phyloP scores from a whole-genome alignment of 495 filamentous ascomycete genomes.

The Ramalina intermedia region DNA sequence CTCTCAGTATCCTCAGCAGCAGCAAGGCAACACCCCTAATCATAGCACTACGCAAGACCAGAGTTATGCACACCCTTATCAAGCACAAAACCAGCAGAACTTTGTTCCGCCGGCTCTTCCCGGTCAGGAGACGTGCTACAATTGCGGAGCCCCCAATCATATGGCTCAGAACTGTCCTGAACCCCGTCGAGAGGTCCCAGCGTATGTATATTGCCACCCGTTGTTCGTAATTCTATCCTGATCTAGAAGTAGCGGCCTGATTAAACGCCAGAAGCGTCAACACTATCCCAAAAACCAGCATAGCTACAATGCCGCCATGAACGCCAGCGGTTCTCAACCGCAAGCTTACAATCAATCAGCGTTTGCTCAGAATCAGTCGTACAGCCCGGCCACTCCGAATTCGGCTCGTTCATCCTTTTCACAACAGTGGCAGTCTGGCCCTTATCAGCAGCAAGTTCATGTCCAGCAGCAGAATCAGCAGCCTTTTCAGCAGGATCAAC shows the following conservation, averaged over 20 bases:
- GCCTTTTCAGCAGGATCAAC: slow-evolving; percentile 7
- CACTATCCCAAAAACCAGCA: slow-evolving; percentile 15
- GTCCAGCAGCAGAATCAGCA: slow-evolving; percentile 8
- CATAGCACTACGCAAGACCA: neutral
- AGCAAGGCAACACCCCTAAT: slow-evolving; percentile 2
- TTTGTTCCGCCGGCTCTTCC: slow-evolving; percentile 1
- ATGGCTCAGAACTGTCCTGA: slow-evolving; percentile 33
- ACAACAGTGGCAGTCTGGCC: slow-evolving; percentile 11
- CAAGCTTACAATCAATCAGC: slow-evolving; percentile 13
- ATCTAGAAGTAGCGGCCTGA: slow-evolving; percentile 1
- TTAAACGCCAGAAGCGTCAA: slow-evolving; percentile 19
- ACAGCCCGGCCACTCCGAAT: slow-evolving; percentile 12
- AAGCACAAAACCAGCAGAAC: neutral
- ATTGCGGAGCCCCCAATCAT: slow-evolving; percentile 28
- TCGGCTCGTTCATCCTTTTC: slow-evolving; percentile 13
- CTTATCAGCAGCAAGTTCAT: slow-evolving; percentile 6
- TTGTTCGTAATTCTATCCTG: neutral
- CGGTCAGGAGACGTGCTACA: slow-evolving; percentile 25
- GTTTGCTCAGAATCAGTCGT: slow-evolving; percentile 4
- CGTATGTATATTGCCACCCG: slow-evolving; percentile 33
- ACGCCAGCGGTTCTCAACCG: neutral
- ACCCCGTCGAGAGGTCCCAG: slow-evolving; percentile 33
- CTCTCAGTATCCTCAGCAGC: slow-evolving; percentile 1
- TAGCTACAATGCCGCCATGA: slow-evolving; percentile 21
- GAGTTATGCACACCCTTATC: neutral